phyloP scores from a whole-genome alignment of 306 rosid genomes.

The Clitoria ternatea region DNA sequence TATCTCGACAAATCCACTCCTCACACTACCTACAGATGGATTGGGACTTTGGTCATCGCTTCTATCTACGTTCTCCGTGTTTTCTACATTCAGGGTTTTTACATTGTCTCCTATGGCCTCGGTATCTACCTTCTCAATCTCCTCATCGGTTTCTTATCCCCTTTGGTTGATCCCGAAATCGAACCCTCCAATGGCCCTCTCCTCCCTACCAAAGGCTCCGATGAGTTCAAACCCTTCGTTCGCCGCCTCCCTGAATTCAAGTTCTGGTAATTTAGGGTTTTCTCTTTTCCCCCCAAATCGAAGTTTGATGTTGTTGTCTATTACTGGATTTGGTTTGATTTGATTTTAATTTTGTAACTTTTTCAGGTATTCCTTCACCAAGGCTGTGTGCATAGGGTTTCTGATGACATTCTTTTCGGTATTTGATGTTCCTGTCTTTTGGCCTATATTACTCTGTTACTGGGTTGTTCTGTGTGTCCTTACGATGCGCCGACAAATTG shows the following conservation, averaged over 20 bases:
- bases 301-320: no score
- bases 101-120: slow-evolving; percentile 72
- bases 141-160: slow-evolving; percentile 81
- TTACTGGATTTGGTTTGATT: no score
- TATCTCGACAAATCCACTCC: slow-evolving; percentile 79
- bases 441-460: slow-evolving; percentile 89
- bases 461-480: slow-evolving; percentile 86
- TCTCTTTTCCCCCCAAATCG: not conserved
- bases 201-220: slow-evolving; percentile 87
- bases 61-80: slow-evolving; percentile 53
- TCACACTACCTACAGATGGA: slow-evolving; percentile 56
- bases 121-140: slow-evolving; percentile 87
- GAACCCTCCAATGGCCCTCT: slow-evolving; percentile 51
- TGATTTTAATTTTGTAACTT: not conserved
- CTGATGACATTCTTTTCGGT: slow-evolving; percentile 85
- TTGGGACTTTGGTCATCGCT: slow-evolving; percentile 42
- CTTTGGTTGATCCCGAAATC: slow-evolving; percentile 78
- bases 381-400: slow-evolving; percentile 76
- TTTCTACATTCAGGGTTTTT: slow-evolving; percentile 64
- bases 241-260: slow-evolving; percentile 91
- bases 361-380: slow-evolving; percentile 87
- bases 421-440: slow-evolving; percentile 91
- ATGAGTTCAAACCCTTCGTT: slow-evolving; percentile 86
- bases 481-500: slow-evolving; percentile 90
- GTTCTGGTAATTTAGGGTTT: slow-evolving; percentile 64